phyloP scores from a whole-genome alignment of 208 protist genomes.

The Crithidia bombi region DNA sequence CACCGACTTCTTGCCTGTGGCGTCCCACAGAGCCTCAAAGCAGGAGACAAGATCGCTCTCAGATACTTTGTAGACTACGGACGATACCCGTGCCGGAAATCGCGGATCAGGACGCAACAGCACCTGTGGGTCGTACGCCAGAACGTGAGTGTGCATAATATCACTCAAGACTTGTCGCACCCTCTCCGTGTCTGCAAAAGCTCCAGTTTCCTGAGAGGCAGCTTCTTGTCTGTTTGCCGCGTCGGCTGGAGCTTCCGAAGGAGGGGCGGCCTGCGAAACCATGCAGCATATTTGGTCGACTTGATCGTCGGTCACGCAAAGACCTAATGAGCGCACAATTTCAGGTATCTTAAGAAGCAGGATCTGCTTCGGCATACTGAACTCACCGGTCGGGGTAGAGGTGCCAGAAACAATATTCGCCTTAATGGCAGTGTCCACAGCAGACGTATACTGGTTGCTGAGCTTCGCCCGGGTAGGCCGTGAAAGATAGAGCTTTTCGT shows the following conservation, averaged over 20 bases:
- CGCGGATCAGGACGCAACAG: constrained; percentile 27
- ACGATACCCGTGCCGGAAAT: constrained; percentile 27
- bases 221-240: background rate
- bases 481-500: constrained; percentile 54
- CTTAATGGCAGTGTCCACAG: constrained; percentile 25
- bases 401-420: constrained; percentile 9
- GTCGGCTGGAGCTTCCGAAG: background rate
- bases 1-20: constrained; percentile 10
- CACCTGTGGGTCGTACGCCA: constrained; percentile 35
- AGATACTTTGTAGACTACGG: constrained; percentile 22
- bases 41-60: constrained; percentile 26
- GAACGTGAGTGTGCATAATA: constrained; percentile 28
- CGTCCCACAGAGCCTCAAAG: constrained; percentile 28
- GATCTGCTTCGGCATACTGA: constrained; percentile 3
- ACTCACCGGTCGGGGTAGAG: background rate
- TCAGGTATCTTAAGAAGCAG: constrained; percentile 41
- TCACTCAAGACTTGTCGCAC: constrained; percentile 29
- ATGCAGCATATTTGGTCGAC: constrained; percentile 35
- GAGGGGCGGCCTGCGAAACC: constrained; percentile 9
- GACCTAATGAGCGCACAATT: constrained; percentile 52
- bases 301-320: constrained; percentile 57
- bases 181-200: constrained; percentile 21
- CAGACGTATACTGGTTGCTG: constrained; percentile 6
- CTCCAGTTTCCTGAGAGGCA: background rate
- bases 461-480: constrained; percentile 25